phyloP scores from a whole-genome alignment of 208 protist genomes.

The Trypanosoma avium region DNA sequence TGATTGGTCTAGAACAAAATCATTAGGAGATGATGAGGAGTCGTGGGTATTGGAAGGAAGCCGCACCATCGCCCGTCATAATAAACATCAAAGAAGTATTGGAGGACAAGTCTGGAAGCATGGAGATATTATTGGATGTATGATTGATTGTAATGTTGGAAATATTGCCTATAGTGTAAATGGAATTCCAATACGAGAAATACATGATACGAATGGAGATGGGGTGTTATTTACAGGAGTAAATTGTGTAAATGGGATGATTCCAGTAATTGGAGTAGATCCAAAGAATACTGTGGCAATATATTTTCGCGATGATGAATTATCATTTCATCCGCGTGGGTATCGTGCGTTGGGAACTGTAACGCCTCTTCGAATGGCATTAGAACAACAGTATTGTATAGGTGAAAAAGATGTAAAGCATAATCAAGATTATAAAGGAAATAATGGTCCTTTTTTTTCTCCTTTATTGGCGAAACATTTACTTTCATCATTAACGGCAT shows the following conservation, averaged over 20 bases:
- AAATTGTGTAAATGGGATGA: slow-evolving; percentile 33
- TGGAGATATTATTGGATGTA: slow-evolving; percentile 85
- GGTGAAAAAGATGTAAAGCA: background rate
- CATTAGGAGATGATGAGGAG: slow-evolving; percentile 62
- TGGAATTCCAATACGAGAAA: slow-evolving; percentile 37
- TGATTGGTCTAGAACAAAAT: slow-evolving; percentile 33
- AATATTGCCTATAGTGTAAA: slow-evolving; percentile 83
- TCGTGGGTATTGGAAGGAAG: slow-evolving; percentile 86
- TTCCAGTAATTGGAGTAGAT: slow-evolving; percentile 42
- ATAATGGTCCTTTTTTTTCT: slow-evolving; percentile 4
- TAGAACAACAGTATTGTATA: slow-evolving; percentile 24
- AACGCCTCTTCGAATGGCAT: slow-evolving; percentile 19
- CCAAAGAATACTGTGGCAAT: slow-evolving; percentile 48
- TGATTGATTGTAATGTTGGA: slow-evolving; percentile 79
- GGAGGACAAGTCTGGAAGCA: slow-evolving; percentile 63
- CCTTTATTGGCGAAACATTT: slow-evolving; percentile 16
- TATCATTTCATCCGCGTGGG: slow-evolving; percentile 48
- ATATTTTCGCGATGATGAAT: slow-evolving; percentile 55
- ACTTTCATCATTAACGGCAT: slow-evolving; percentile 20
- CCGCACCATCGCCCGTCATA: slow-evolving; percentile 73
- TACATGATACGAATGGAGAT: slow-evolving; percentile 35
- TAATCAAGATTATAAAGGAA: background rate
- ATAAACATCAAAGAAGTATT: slow-evolving; percentile 58
- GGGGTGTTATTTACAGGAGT: slow-evolving; percentile 33
- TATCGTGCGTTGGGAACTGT: slow-evolving; percentile 48